These are phyloP conservation scores for Lyophyllum decastes DNA, from an alignment of 768 basidiomycete genomes.

Conservation along the genomic window DNA sequence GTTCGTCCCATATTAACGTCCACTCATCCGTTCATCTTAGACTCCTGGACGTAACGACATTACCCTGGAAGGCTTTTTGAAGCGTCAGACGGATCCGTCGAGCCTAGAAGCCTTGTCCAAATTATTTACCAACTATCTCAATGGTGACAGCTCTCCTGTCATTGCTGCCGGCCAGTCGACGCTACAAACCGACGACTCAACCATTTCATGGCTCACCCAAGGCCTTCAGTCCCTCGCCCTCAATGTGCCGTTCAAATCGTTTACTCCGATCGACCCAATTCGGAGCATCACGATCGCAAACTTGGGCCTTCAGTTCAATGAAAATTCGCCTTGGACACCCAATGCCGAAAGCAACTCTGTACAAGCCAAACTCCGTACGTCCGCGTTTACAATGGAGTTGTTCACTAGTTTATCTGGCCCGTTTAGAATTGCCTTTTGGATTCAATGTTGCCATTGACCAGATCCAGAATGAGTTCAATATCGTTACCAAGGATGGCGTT, in stretches of 20 bases:
- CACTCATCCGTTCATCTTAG: conserved; percentile 28
- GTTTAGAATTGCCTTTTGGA: conserved; percentile 68
- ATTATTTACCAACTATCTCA: conserved; percentile 73
- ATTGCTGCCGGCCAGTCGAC: conserved; percentile 62
- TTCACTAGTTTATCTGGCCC: conserved; percentile 5
- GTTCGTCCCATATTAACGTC: neutral
- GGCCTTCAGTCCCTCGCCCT: conserved; percentile 61
- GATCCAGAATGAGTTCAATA: conserved; percentile 67
- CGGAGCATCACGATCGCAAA: conserved; percentile 62
- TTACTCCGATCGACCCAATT: conserved; percentile 60
- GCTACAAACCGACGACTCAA: conserved; percentile 52
- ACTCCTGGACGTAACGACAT: conserved; percentile 57
- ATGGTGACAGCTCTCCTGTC: conserved; percentile 59
- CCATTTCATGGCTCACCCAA: conserved; percentile 66
- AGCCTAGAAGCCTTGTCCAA: conserved; percentile 54
- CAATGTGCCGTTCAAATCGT: conserved; percentile 60
- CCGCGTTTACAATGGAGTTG: neutral
- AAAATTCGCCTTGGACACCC: conserved; percentile 57
- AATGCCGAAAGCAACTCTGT: conserved; percentile 58
- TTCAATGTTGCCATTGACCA: conserved; percentile 58
- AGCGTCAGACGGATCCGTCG: conserved; percentile 48
- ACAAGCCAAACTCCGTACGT: conserved; percentile 55
- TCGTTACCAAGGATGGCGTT: conserved; percentile 47
- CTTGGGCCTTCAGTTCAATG: conserved; percentile 57
- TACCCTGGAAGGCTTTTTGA: conserved; percentile 55